Percentiles rank a stretch among this genome's conserved stretches.
These are phyloP conservation scores for Caloboletus firmus DNA, from an alignment of 1,284 basidiomycete species.

Conservation along the genomic window DNA sequence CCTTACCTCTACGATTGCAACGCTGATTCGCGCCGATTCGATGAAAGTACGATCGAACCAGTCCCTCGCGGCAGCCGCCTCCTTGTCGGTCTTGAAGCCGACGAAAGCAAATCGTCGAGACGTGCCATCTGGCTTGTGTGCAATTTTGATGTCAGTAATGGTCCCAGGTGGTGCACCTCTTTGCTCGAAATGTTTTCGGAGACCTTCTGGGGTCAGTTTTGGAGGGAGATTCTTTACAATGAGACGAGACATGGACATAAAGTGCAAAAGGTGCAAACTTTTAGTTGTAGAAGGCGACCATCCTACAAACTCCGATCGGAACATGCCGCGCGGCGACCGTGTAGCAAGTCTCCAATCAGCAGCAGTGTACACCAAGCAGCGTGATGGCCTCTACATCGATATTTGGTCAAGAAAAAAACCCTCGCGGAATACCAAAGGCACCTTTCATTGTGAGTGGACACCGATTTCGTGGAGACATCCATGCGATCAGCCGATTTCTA, in stretches of 20 bases:
- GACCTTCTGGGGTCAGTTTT: conserved; percentile 64
- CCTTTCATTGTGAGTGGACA: conserved; percentile 82
- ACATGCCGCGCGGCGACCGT: conserved; percentile 15
- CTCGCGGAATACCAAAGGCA: conserved; percentile 91
- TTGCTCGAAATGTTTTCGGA: conserved; percentile 72
- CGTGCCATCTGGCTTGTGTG: conserved; percentile 74
- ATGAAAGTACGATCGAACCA: conserved; percentile 90
- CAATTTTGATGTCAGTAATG: conserved; percentile 88
- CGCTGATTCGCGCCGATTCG: conserved; percentile 72
- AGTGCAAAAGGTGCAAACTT: neutral
- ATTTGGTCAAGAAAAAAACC: conserved; percentile 68
- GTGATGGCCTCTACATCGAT: conserved; percentile 43
- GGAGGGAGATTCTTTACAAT: conserved; percentile 88
- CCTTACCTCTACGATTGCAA: conserved; percentile 74
- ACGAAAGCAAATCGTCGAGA: conserved; percentile 91
- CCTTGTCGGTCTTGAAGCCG: conserved; percentile 81
- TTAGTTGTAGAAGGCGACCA: no score
- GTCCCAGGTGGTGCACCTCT: conserved; percentile 61
- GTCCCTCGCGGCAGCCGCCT: conserved; percentile 74
- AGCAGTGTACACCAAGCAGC: neutral
- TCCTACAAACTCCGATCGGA: conserved; percentile 28
- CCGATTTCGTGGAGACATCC: neutral
- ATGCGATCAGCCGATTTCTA: conserved; percentile 33
- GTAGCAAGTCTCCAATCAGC: neutral
- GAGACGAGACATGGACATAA: conserved; percentile 76